Evolutionary conservation across 495 filamentous ascomycete genomes (phyloP), one percentile per base, ranked within the genome.

Genomic region (Rhypophila decipiens): DNA sequence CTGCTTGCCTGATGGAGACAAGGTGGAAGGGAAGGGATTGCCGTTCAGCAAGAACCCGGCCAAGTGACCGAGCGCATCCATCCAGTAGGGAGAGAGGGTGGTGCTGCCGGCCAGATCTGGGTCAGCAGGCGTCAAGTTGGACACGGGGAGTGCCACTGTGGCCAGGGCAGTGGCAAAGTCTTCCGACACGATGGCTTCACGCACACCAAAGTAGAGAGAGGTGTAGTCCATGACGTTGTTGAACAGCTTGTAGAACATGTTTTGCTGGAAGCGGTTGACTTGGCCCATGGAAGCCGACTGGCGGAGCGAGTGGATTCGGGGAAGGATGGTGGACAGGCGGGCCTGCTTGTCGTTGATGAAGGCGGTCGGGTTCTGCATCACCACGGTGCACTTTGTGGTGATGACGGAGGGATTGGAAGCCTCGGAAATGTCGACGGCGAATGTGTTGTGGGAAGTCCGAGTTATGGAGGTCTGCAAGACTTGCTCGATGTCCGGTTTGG

Each of bases 11-110:
- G n/a, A n/a, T n/a, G n/a, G n/a, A n/a, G n/a, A n/a, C n/a, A n/a
- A n/a, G 13, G 7, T 13, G 7, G 27, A 7, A 31, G 7, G 7
- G 7, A 31, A 7, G 7, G 27, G 27, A 13, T 31, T 31, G 27
- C 75, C 81, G 53, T 87, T 87, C 64, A 86, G 75, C 22, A 79
- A 74, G 57, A 88, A 87, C 2, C 84, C 84, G 15, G 80, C 73
- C 7, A 81, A 56, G 44, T 79, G 73, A 7, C 62, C 62, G 39
- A 74, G 49, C 39, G 74, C 78, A 53, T 86, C 83, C 35, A 84
- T 82, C 73, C 76, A 85, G 55, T 77, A 79, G 3, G 82, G 82
- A 47, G 74, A 75, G 46, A 71, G 72, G 22, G 71, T 66, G 55
- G 75, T 84, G 45, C 71, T 72, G 36, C 76, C 82, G 33, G 71